These are phyloP conservation scores for Phytophthora aleatoria DNA, from an alignment of 352 stramenopile genomes.

Conservation along the genomic window DNA sequence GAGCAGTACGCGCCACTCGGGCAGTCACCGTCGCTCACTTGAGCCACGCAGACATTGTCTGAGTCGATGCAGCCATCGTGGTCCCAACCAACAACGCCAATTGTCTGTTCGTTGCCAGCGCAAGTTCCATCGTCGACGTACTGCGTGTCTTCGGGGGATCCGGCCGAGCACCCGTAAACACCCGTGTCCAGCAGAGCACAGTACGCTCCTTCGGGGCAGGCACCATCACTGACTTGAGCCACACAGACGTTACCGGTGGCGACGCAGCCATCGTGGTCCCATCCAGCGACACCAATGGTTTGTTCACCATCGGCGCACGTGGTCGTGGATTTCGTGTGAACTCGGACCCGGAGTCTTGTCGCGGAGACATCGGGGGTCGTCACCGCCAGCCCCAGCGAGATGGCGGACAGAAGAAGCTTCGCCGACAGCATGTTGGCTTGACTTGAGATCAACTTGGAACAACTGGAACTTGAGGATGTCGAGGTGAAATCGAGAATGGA, in stretches of 20 bases:
- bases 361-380: slow-evolving; percentile 15
- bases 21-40: slow-evolving; percentile 28
- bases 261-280: slow-evolving; percentile 26
- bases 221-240: slow-evolving; percentile 23
- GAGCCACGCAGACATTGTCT: slow-evolving; percentile 21
- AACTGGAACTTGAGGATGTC: slow-evolving; percentile 19
- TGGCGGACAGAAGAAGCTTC: slow-evolving; percentile 14
- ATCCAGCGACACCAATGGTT: slow-evolving; percentile 13
- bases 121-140: slow-evolving; percentile 5
- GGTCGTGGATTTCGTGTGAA: slow-evolving; percentile 23
- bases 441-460: slow-evolving; percentile 9
- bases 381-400: slow-evolving; percentile 18
- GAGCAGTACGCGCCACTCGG: slow-evolving; percentile 29
- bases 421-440: slow-evolving; percentile 24
- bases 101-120: slow-evolving; percentile 9
- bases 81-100: slow-evolving; percentile 25
- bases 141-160: background rate
- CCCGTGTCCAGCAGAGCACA: slow-evolving; percentile 29
- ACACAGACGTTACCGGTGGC: slow-evolving; percentile 18
- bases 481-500: slow-evolving; percentile 31
- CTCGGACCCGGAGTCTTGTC: slow-evolving; percentile 27
- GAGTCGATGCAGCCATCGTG: slow-evolving; percentile 45
- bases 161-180: slow-evolving; percentile 34
- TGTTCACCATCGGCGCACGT: slow-evolving; percentile 15
- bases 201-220: slow-evolving; percentile 4